Evolutionary conservation across 495 filamentous ascomycete genomes (phyloP).

Genomic region (Cenococcum geophilum): DNA sequence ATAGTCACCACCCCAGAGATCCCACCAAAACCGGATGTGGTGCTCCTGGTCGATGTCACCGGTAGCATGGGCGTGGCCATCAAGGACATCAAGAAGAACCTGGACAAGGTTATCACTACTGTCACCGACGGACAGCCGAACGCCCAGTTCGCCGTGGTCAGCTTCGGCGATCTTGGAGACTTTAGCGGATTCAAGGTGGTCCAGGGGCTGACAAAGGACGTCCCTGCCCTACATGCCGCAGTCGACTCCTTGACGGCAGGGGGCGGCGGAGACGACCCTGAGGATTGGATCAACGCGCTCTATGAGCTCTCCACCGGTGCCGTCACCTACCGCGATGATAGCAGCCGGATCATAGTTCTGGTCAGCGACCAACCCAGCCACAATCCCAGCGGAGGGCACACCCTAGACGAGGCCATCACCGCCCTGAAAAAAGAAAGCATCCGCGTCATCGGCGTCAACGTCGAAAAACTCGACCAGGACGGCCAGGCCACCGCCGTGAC

Average conservation of each 20-base stretch:
- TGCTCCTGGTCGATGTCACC: constrained; percentile 10
- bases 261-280: constrained; percentile 3
- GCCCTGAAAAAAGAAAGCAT: constrained; percentile 8
- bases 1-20: constrained; percentile 8
- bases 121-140: not conserved
- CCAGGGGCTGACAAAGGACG: constrained; percentile 1
- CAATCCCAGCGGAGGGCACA: constrained; percentile 3
- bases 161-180: not conserved
- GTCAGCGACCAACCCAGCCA: constrained; percentile 13
- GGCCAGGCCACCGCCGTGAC: constrained; percentile 17
- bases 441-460: constrained; percentile 16
- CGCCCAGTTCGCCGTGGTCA: not conserved
- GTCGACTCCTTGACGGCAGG: constrained; percentile 8
- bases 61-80: constrained; percentile 5
- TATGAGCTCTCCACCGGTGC: constrained; percentile 16
- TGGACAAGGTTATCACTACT: constrained; percentile 2
- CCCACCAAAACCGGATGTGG: constrained; percentile 10
- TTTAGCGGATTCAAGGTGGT: not conserved
- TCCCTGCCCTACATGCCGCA: not conserved
- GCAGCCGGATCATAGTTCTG: constrained; percentile 19
- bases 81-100: constrained; percentile 7
- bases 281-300: constrained; percentile 13
- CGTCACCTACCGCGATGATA: constrained; percentile 15
- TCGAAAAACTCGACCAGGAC: constrained; percentile 6
- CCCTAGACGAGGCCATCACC: constrained; percentile 7